Base-by-base conservation (phyloP, 768 basidiomycete species). In the Termitomyces sp. region DNA sequence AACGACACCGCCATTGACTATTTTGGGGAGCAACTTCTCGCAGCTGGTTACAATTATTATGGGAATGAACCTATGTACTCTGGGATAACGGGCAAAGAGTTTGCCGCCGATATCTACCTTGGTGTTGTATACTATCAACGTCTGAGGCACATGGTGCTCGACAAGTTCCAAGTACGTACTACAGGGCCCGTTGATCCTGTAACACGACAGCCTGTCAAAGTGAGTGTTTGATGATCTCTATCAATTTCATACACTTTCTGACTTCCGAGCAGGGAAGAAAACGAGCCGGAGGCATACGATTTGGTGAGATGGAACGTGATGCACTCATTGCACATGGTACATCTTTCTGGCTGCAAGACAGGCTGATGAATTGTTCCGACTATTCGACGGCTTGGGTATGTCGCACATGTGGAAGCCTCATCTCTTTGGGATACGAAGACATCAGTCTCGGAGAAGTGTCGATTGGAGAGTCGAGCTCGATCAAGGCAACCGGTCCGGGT, bases 41-140 rank as follows among this genome's bases (percentile, higher is more conserved):
- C 91, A 21, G 86, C 97, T 14, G 97, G 97, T 8, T 99, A 98
- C 79, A 98, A 98, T 72, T 99, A 98, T 72, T 91, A 96, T 68
- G 97, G 97, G 14, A 98, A 97, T 73, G 97, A 99, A 70, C 95
- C 97, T 5, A 99, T 99, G 97, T 99, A 99, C 72, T 98, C 96
- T 55, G 97, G 97, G 23, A 97, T 99, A 69, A 98, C 97, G 7
- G 97, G 97, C 16, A 84, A 98, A 72, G 97, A 99, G 73, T 99
- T 99, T 71, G 88, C 91, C 41, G 97, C 97, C 7, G 97, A 99
- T 70, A 99, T 99, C 66, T 99, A 98, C 72, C 83, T 98, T 61
- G 97, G 97, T 19, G 88, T 98, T 39, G 96, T 99, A 55, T 99
- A 98, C 75, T 99, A 99, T 72, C 97, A 99, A 69, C 89, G 97